Percentiles rank a stretch among this genome's conserved stretches.
Conservation (phyloP, 1,284 basidiomycete genomes). For the Austropuccinia psidii region DNA sequence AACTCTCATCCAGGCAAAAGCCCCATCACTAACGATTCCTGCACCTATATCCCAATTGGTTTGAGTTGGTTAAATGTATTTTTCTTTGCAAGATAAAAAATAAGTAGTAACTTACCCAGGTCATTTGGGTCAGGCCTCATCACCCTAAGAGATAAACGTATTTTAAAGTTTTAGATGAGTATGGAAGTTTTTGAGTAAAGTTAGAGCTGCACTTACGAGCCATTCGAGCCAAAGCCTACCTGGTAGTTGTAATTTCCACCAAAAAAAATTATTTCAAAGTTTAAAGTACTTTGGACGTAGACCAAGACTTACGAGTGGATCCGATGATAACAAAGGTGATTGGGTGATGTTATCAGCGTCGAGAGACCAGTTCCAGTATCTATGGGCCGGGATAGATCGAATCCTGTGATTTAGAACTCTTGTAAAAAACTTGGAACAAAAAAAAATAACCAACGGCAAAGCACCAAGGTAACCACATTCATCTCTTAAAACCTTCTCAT, state of each 20-base stretch:
- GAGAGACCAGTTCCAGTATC: constrained; percentile 29
- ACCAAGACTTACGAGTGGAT: background rate
- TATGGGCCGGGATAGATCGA: background rate
- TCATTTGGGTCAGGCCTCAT: constrained; percentile 18
- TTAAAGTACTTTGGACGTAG: background rate
- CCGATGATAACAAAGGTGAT: constrained; percentile 15
- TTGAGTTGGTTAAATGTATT: no score
- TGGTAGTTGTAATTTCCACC: background rate
- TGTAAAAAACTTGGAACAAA: background rate
- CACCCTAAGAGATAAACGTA: no score
- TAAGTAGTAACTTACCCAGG: background rate
- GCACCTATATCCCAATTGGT: background rate
- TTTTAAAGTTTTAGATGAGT: background rate
- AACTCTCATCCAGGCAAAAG: constrained; percentile 13
- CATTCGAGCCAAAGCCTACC: constrained; percentile 24
- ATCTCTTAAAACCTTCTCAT: background rate
- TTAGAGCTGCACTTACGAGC: background rate
- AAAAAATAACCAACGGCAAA: constrained; percentile 2
- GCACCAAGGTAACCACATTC: constrained; percentile 1
- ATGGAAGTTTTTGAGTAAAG: no score
- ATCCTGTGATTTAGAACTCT: background rate
- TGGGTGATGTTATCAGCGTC: constrained; percentile 16
- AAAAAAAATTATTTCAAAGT: background rate
- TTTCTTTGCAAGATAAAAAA: background rate
- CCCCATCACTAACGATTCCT: constrained; percentile 27